Conservation (phyloP, 2,329 filamentous ascomycete species). For the Hyphodiscus sp. region DNA sequence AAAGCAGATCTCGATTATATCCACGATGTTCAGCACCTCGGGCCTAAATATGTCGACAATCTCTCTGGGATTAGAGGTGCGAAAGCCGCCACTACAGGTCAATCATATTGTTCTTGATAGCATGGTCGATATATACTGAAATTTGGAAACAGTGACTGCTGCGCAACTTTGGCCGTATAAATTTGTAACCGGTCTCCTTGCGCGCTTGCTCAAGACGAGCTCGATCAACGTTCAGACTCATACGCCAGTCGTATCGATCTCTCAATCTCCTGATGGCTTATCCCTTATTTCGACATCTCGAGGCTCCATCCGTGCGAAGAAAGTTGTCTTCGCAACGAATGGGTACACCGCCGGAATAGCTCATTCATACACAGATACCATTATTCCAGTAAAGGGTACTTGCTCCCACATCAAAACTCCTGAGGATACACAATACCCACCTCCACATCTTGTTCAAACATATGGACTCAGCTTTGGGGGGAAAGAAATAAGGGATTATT, state of each 20-base stretch:
- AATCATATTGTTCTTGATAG: too few relatives aligned
- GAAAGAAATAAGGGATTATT: slow-evolving; percentile 13
- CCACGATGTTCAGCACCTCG: slow-evolving; percentile 39
- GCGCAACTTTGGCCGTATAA: slow-evolving; percentile 50
- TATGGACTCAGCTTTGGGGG: slow-evolving; percentile 37
- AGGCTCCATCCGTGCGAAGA: slow-evolving; percentile 45
- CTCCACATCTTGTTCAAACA: slow-evolving; percentile 28
- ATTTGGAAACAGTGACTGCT: background rate
- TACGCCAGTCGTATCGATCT: slow-evolving; percentile 36
- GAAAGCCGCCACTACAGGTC: background rate
- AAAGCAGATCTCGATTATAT: slow-evolving; percentile 44
- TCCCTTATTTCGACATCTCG: slow-evolving; percentile 47
- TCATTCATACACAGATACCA: slow-evolving; percentile 42
- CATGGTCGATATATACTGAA: too few relatives aligned
- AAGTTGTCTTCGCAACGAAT: slow-evolving; percentile 60
- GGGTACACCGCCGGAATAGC: slow-evolving; percentile 58
- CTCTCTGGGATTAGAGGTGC: slow-evolving; percentile 8
- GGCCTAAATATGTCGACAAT: slow-evolving; percentile 48
- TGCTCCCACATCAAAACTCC: slow-evolving; percentile 27
- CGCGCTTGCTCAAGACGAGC: slow-evolving; percentile 36
- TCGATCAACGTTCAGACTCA: slow-evolving; percentile 46
- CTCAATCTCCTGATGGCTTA: slow-evolving; percentile 15
- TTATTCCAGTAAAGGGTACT: slow-evolving; percentile 50
- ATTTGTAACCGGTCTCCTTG: slow-evolving; percentile 46
- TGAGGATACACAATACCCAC: slow-evolving; percentile 15